These are phyloP conservation scores for Acrocalymma vagum DNA, from an alignment of 2,329 filamentous ascomycete genomes.

Conservation along the genomic window DNA sequence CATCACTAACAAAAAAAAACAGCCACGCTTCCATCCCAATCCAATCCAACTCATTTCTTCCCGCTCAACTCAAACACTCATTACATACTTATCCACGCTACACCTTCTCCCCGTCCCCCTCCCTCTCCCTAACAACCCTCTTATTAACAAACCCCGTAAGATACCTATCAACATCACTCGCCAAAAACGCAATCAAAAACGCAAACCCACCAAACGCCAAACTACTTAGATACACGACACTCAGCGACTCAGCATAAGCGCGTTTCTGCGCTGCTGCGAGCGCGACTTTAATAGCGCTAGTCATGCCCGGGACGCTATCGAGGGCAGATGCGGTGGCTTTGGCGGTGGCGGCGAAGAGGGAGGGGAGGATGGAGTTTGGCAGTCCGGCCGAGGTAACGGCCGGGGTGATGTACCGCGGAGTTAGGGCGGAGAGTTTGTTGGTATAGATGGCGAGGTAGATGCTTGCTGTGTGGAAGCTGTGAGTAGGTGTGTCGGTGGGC, in stretches of 20 bases:
- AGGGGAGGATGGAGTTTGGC: slow-evolving; percentile 25
- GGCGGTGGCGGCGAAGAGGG: slow-evolving; percentile 11
- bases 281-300: slow-evolving; percentile 11
- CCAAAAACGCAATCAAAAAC: slow-evolving; percentile 23
- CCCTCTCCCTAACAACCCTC: no score
- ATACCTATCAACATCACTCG: slow-evolving; percentile 19
- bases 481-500: no score
- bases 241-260: slow-evolving; percentile 21
- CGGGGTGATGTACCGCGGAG: slow-evolving; percentile 12
- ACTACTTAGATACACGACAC: slow-evolving; percentile 20
- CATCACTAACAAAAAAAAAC: no score
- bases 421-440: slow-evolving; percentile 10
- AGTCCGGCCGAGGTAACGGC: slow-evolving; percentile 11
- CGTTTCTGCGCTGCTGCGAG: slow-evolving; percentile 16
- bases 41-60: no score
- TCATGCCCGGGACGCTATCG: slow-evolving; percentile 19
- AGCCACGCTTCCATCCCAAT: no score
- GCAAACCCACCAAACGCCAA: slow-evolving; percentile 24
- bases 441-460: slow-evolving; percentile 15
- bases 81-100: no score
- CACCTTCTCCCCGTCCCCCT: no score
- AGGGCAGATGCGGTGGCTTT: slow-evolving; percentile 17
- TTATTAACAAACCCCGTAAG: no score
- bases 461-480: slow-evolving; percentile 2
- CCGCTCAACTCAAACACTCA: no score